Evolutionary conservation across 73 alveolate species (phyloP), one percentile per base, ranked within the genome.

Genomic region (Symbiodinium natans): DNA sequence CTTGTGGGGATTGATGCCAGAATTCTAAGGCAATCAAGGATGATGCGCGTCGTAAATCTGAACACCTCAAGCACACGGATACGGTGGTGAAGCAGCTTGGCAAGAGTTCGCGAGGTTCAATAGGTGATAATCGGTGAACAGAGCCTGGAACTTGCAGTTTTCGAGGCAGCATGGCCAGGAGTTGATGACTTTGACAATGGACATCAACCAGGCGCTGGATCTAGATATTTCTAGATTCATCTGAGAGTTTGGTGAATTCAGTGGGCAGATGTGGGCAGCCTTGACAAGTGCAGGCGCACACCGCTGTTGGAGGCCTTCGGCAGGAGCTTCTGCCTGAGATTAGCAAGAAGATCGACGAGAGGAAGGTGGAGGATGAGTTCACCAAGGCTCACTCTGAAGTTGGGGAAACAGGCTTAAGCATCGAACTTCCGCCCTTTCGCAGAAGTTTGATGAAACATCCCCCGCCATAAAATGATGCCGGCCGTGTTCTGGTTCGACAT

Each of bases 81-180:
- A 88, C 95, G 38, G 68, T 88, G 63, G 95, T 88, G 40, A 88
- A 88, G 95, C 46, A 31, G 73, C 86, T 9, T 25, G 80, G 38
- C 80, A 29, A 25, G 36, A 29, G 31, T n/a, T n/a, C n/a, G n/a
- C n/a, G n/a, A n/a, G n/a, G n/a, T n/a, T n/a, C n/a, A n/a, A n/a
- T n/a, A n/a, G n/a, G n/a, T n/a, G n/a, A n/a, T n/a, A n/a, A n/a
- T n/a, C n/a, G n/a, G n/a, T n/a, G n/a, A n/a, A n/a, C n/a, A n/a
- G n/a, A n/a, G n/a, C 59, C 38, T 63, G 80, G 36, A 46, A 63
- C 80, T 63, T 1, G n/a, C n/a, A n/a, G n/a, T n/a, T n/a, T n/a
- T n/a, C n/a, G n/a, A 88, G 95, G 95, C 95, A 88, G 43, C 95
- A 88, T 40, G 95, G 95, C 19, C 95, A 88, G 38, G 95, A 88